phyloP scores from a whole-genome alignment of 495 filamentous ascomycete species.

The Evansstolkia leycettana region DNA sequence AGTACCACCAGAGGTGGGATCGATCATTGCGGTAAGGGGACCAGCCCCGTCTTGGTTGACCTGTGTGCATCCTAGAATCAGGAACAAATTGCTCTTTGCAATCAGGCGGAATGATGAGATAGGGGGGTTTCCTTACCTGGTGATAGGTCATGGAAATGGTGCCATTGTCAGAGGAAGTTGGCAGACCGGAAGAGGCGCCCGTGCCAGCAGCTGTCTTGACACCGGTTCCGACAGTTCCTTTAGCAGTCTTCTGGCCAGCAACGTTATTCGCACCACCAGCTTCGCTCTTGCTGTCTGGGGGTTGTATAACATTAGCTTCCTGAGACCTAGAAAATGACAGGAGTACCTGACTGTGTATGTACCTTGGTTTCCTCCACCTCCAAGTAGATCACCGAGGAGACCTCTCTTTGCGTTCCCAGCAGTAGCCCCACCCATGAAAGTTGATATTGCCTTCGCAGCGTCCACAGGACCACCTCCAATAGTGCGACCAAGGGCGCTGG shows the following conservation, averaged over 20 bases:
- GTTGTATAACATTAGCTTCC: conserved; percentile 2
- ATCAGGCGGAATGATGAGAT: too few species aligned
- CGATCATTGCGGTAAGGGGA: conserved; percentile 19
- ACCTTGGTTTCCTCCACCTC: background rate
- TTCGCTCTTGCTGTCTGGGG: too few species aligned
- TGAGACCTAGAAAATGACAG: too few species aligned
- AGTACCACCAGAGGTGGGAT: conserved; percentile 41
- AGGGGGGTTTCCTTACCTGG: too few species aligned
- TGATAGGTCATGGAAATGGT: conserved; percentile 28
- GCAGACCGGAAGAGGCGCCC: conserved; percentile 32
- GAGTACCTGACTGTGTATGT: too few species aligned
- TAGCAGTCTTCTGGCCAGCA: conserved; percentile 22
- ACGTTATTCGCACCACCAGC: conserved; percentile 16
- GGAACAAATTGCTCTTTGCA: too few species aligned
- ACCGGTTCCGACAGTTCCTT: conserved; percentile 23
- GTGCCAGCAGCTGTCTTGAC: conserved; percentile 29
- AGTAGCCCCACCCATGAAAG: conserved; percentile 14
- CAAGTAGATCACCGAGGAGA: conserved; percentile 1
- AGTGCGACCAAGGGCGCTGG: conserved; percentile 44
- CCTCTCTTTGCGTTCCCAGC: conserved; percentile 2
- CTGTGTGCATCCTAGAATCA: too few species aligned
- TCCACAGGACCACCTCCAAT: conserved; percentile 43
- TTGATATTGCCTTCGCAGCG: conserved; percentile 17
- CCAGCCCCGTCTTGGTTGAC: conserved; percentile 30
- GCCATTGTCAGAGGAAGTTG: conserved; percentile 41